Conservation (phyloP, 108 stramenopile genomes). For the Chaetoceros tenuissimus region DNA sequence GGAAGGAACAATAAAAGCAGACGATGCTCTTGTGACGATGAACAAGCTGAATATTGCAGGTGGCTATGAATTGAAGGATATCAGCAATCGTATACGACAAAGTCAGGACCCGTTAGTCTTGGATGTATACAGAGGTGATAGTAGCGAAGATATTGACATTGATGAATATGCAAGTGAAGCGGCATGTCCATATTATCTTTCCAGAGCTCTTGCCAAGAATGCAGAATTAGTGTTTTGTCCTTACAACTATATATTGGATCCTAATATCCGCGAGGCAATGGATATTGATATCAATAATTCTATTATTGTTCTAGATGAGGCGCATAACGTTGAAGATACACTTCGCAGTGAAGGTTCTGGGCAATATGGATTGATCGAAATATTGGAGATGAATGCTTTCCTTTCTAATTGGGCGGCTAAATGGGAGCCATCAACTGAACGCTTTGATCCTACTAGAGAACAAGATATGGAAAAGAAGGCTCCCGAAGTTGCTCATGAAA, state of each 20-base stretch:
- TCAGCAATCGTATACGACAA: slow-evolving; percentile 14
- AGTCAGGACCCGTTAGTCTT: slow-evolving; percentile 38
- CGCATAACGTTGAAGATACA: slow-evolving; percentile 89
- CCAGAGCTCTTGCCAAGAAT: slow-evolving; percentile 40
- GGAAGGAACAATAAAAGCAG: slow-evolving; percentile 24
- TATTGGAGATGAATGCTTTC: slow-evolving; percentile 39
- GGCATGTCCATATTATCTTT: slow-evolving; percentile 84
- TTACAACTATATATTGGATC: slow-evolving; percentile 93
- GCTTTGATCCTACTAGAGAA: not conserved
- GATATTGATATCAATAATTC: slow-evolving; percentile 48
- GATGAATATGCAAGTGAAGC: slow-evolving; percentile 41
- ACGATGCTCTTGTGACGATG: slow-evolving; percentile 41
- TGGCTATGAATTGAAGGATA: slow-evolving; percentile 7
- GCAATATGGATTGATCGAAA: slow-evolving; percentile 51
- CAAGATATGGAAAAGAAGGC: slow-evolving; percentile 20
- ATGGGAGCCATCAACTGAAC: not conserved
- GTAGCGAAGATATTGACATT: slow-evolving; percentile 2
- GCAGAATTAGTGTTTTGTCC: slow-evolving; percentile 93
- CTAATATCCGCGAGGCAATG: slow-evolving; percentile 57
- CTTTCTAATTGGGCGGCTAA: slow-evolving; percentile 27
- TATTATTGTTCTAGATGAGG: slow-evolving; percentile 96
- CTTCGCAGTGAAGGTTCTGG: slow-evolving; percentile 54
- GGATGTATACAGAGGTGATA: slow-evolving; percentile 22
- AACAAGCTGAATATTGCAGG: slow-evolving; percentile 34
- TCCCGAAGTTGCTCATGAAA: slow-evolving; percentile 46